Evolutionary conservation across 2,329 filamentous ascomycete species (phyloP), one percentile per base, ranked within the genome.

Genomic region (Chaetomium globosum): DNA sequence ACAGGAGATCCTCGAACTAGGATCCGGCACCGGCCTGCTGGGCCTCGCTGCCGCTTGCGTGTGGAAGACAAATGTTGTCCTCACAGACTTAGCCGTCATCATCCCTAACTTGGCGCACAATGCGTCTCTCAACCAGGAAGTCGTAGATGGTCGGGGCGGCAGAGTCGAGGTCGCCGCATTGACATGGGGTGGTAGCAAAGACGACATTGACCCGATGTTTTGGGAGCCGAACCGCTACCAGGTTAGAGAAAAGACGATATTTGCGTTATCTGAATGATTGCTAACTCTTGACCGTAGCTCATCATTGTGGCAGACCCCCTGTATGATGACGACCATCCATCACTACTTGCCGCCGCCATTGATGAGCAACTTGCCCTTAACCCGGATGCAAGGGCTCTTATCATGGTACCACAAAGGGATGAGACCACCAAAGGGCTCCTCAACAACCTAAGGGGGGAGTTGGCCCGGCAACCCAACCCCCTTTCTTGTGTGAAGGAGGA

Each of bases 21-120:
- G 94, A 4, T 89, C 94, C 0, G 94, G 95, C 0, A 98, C 94
- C 0, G 94, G 94, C 0, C 83, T 99, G n/a, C 85, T 97, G 10
- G 95, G 95, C 0, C 81, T 98, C 52, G 90, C 93, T 1, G 92
- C 93, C 28, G 92, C 93, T 8, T 87, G 86, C 16, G 80, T 92
- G 28, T 90, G 90, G 80, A 80, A 81, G 52, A 83, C 84, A 0
- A 79, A 84, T 21, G 89, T 96, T 4, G 79, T 89, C 10, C 81
- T 97, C 60, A 97, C 91, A 43, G 95, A 98, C 74, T 80, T 98
- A 31, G 89, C 91, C 0, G 84, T 84, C n/a, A 97, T 98, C 71
- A 83, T 94, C 56, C 82, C 88, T 0, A 98, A 98, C 69, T 82
- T 98, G 4, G 78, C 82, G n/a, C 82, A 85, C 70, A 99, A 98